Base-by-base conservation (phyloP, 208 protist genomes). In the Trypanosomatidae sp. region DNA sequence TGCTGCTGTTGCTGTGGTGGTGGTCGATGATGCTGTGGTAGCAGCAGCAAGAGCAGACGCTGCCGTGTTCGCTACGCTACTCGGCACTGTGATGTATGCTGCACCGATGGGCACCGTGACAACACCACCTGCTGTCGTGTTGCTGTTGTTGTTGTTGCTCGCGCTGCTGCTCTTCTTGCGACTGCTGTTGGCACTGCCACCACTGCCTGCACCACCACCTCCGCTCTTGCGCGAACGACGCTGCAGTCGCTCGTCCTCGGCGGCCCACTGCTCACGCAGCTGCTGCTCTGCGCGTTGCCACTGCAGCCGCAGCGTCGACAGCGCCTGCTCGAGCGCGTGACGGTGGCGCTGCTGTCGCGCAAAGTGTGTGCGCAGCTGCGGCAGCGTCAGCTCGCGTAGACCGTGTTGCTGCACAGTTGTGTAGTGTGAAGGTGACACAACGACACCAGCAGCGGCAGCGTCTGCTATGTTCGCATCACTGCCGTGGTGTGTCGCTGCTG, bases 361-460 rank as follows among this genome's bases (percentile, higher is more conserved):
- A 35, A 87, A 74, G 43, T 82, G 73, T n/a, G 59, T 51, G 3
- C 73, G 69, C 8, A 91, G 67, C 55, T 85, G 68, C 38, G 47
- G 58, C 1, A 91, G 50, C 4, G 62, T 80, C 48, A 91, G 46
- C 52, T 67, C 64, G n/a, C 33, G 27, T 24, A 65, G 37, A 6
- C 70, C 61, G 4, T 47, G 16, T 25, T 15, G 42, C 30, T 25
- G 18, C 37, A 58, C 13, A 6, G 46, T 63, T 0, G 13, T 13
- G 16, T n/a, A n/a, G n/a, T n/a, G n/a, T n/a, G n/a, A n/a, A n/a
- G n/a, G n/a, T n/a, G n/a, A n/a, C n/a, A n/a, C n/a, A n/a, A n/a
- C n/a, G n/a, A n/a, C 18, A 35, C 11, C 30, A 11, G 30, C 30
- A 35, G 30, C 30, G n/a, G n/a, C 30, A 35, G 11, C n/a, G 30